Evolutionary conservation across 495 filamentous ascomycete species (phyloP).

Genomic region (Penicillium samsonianum): DNA sequence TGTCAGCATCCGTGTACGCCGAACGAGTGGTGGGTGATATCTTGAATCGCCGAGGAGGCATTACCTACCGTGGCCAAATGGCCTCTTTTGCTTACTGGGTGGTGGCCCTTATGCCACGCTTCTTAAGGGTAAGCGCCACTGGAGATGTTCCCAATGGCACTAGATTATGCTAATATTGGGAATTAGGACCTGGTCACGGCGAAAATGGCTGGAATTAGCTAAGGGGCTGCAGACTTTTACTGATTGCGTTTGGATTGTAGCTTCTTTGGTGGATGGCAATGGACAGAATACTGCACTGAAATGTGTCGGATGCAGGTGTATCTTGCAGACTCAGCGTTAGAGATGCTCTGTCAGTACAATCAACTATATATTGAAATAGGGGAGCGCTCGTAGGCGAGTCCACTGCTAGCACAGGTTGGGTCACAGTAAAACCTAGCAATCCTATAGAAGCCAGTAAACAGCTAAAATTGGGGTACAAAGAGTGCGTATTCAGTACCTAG

Average conservation of each 20-base stretch:
- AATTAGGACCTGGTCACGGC: constrained; percentile 2
- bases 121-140: constrained; percentile 1
- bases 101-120: constrained; percentile 3
- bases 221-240: constrained; percentile 1
- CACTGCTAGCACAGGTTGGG: neutral
- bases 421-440: constrained; percentile 1
- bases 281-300: neutral
- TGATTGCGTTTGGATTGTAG: constrained; percentile 1
- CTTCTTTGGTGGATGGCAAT: constrained; percentile 1
- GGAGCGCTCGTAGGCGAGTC: neutral
- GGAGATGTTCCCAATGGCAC: constrained; percentile 2
- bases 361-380: constrained; percentile 2
- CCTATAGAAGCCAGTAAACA: neutral
- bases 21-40: constrained; percentile 9
- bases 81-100: constrained; percentile 3
- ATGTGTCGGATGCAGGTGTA: constrained; percentile 1
- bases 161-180: neutral
- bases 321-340: neutral
- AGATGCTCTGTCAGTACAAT: neutral
- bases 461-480: constrained; percentile 1
- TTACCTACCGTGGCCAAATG: constrained; percentile 4
- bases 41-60: constrained; percentile 28
- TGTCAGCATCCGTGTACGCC: constrained; percentile 1
- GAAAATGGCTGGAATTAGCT: constrained; percentile 2
- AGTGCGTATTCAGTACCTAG: neutral